Conservation (phyloP, 2,329 filamentous ascomycete species). For the Catunica adiposa region DNA sequence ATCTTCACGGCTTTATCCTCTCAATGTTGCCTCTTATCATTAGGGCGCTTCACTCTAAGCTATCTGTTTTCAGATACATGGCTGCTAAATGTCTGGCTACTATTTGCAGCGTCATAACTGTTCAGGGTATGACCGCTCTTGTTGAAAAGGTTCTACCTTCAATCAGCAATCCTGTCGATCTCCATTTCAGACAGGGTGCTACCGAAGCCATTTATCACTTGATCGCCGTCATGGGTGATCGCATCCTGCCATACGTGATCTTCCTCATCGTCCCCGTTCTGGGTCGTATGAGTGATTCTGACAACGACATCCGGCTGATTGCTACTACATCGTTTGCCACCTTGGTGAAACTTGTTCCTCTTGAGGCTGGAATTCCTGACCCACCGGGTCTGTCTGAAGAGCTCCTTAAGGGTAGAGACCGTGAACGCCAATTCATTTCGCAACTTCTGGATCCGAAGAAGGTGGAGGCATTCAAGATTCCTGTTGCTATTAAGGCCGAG, state of each 20-base stretch:
- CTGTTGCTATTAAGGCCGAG: slow-evolving; percentile 92
- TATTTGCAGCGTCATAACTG: slow-evolving; percentile 88
- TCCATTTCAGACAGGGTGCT: slow-evolving; percentile 78
- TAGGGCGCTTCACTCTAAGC: slow-evolving; percentile 68
- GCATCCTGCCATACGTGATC: slow-evolving; percentile 91
- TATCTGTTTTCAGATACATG: slow-evolving; percentile 90
- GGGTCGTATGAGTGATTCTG: slow-evolving; percentile 94
- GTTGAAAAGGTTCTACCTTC: slow-evolving; percentile 85
- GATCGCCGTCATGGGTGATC: slow-evolving; percentile 95
- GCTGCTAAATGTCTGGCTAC: slow-evolving; percentile 96
- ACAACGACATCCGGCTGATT: slow-evolving; percentile 85
- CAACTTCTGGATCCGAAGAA: slow-evolving; percentile 96
- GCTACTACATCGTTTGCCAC: slow-evolving; percentile 96
- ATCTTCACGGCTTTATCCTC: slow-evolving; percentile 65
- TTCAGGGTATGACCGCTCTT: slow-evolving; percentile 88
- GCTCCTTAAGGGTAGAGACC: slow-evolving; percentile 74
- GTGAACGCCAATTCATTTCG: slow-evolving; percentile 88
- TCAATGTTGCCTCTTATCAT: slow-evolving; percentile 71
- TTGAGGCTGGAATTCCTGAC: slow-evolving; percentile 94
- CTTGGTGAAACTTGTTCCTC: slow-evolving; percentile 85
- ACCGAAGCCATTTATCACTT: slow-evolving; percentile 94
- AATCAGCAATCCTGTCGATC: slow-evolving; percentile 77
- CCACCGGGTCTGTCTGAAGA: slow-evolving; percentile 83
- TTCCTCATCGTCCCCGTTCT: slow-evolving; percentile 96
- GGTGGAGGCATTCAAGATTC: slow-evolving; percentile 83